A percentile compares a stretch with the other conserved stretches of the same genome.
These are phyloP conservation scores for Boletales sp. DNA, from an alignment of 768 basidiomycete genomes.

Conservation along the genomic window DNA sequence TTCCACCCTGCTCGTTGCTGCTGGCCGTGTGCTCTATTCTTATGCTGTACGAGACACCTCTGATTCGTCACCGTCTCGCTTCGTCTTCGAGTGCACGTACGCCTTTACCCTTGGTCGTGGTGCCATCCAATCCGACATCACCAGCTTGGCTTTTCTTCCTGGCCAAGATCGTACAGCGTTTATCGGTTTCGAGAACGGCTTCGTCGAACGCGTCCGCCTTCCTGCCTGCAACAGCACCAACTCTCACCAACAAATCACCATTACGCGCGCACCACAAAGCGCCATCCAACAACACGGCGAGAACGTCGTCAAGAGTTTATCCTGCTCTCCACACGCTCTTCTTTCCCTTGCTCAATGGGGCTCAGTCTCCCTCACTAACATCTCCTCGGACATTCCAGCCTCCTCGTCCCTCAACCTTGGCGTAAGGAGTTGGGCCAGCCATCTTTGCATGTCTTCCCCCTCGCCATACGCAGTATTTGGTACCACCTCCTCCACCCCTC, in stretches of 20 bases:
- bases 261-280: conserved; percentile 17
- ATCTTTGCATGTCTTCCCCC: conserved; percentile 50
- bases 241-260: conserved; percentile 15
- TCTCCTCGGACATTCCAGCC: conserved; percentile 17
- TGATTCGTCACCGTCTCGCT: conserved; percentile 36
- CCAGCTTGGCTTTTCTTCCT: conserved; percentile 46
- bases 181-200: conserved; percentile 60
- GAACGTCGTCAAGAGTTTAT: conserved; percentile 56
- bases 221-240: conserved; percentile 10
- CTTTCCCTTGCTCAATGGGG: conserved; percentile 61
- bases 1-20: conserved; percentile 57
- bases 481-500: conserved; percentile 51
- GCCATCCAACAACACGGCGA: conserved; percentile 34
- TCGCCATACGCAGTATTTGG: conserved; percentile 68
- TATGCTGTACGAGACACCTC: conserved; percentile 44
- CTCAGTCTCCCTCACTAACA: conserved; percentile 38
- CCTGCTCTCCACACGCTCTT: conserved; percentile 40
- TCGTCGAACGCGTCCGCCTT: conserved; percentile 45
- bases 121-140: conserved; percentile 44
- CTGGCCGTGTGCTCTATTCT: conserved; percentile 54
- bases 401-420: conserved; percentile 41
- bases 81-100: conserved; percentile 46
- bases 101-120: conserved; percentile 34
- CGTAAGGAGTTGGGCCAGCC: conserved; percentile 59
- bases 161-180: conserved; percentile 47